phyloP scores from a whole-genome alignment of 2,329 filamentous ascomycete species.

The Eutypella sp. region DNA sequence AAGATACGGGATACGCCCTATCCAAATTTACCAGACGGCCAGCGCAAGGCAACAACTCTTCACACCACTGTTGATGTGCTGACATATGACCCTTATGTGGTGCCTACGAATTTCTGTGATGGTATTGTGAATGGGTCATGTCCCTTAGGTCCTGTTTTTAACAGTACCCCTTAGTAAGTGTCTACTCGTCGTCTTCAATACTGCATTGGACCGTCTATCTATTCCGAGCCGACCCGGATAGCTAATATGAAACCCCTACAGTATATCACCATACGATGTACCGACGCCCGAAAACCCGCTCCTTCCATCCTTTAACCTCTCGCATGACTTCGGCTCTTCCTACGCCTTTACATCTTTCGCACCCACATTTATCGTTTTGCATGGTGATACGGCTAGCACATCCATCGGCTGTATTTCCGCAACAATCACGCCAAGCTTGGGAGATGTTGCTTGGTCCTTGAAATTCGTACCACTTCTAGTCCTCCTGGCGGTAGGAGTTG shows the following conservation, averaged over 20 bases:
- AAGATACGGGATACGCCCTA: constrained; percentile 69
- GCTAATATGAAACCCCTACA: constrained; percentile 11
- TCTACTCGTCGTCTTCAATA: not conserved
- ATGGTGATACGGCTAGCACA: constrained; percentile 61
- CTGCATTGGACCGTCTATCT: not conserved
- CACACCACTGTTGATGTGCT: constrained; percentile 68
- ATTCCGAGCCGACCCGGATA: not conserved
- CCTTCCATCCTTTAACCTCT: constrained; percentile 69
- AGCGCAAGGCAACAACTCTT: constrained; percentile 66
- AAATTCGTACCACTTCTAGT: constrained; percentile 74
- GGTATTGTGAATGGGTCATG: constrained; percentile 58
- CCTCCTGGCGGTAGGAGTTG: constrained; percentile 72
- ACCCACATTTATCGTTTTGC: constrained; percentile 67
- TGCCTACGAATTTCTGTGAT: constrained; percentile 61
- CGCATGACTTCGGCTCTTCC: constrained; percentile 69
- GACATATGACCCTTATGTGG: constrained; percentile 65
- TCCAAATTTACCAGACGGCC: constrained; percentile 25
- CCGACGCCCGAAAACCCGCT: too few species aligned
- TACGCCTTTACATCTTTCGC: constrained; percentile 84
- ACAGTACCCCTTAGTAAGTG: constrained; percentile 36
- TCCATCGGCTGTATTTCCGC: constrained; percentile 75
- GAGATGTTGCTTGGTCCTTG: constrained; percentile 62
- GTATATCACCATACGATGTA: constrained; percentile 16
- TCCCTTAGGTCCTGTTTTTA: constrained; percentile 71
- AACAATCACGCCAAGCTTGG: constrained; percentile 80